A percentile compares a stretch with the other conserved stretches of the same genome.
Evolutionary conservation across 495 filamentous ascomycete species (phyloP).

Genomic region (Tuber indicum): DNA sequence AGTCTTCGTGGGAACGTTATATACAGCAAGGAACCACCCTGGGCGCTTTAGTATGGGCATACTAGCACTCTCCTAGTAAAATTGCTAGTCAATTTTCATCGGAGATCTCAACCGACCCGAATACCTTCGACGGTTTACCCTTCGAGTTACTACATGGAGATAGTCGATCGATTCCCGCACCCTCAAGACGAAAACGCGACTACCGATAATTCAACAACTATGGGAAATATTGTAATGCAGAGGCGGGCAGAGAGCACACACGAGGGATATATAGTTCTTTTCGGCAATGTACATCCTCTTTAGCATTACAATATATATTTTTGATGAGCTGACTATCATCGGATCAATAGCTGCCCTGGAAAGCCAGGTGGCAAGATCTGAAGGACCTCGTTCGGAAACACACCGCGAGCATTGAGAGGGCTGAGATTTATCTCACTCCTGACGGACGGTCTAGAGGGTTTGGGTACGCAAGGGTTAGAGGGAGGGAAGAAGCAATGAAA

Average conservation of each 20-base stretch:
- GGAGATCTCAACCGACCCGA: neutral
- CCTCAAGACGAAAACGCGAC: neutral
- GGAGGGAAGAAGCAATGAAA: conserved; percentile 23
- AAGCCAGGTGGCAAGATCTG: conserved; percentile 30
- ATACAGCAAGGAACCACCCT: neutral
- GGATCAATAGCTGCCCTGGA: conserved; percentile 23
- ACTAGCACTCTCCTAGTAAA: neutral
- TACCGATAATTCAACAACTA: conserved; percentile 1
- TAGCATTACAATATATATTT: neutral
- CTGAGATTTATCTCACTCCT: conserved; percentile 14
- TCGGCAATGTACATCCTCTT: conserved; percentile 15
- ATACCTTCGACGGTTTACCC: neutral
- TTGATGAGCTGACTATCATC: neutral
- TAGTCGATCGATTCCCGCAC: neutral
- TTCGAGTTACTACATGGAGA: neutral
- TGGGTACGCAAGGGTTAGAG: conserved; percentile 26
- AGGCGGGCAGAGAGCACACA: conserved; percentile 12
- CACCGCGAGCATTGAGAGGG: conserved; percentile 24
- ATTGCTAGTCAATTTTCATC: neutral
- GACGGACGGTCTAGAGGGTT: conserved; percentile 23
- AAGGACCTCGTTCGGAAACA: conserved; percentile 29
- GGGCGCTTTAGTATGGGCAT: neutral
- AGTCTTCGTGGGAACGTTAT: neutral
- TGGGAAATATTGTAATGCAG: conserved; percentile 24
- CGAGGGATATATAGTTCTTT: conserved; percentile 18